Percentiles rank a stretch among this genome's conserved stretches.
phyloP scores from a whole-genome alignment of 1,139 yeast genomes.

The Geotrichum citri-aurantii region DNA sequence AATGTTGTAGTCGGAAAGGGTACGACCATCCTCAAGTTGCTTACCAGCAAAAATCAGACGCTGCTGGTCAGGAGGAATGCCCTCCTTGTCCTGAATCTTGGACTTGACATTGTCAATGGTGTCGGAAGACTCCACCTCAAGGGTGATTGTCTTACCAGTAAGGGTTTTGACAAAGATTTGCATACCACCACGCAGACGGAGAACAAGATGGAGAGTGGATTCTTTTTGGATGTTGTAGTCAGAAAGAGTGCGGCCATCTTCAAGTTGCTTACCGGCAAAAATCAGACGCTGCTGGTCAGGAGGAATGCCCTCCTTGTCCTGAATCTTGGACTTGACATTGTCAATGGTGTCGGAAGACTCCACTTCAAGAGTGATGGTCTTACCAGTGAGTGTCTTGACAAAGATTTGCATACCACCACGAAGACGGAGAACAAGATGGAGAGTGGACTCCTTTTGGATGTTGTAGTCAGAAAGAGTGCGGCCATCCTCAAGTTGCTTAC shows the following conservation, averaged over 20 bases:
- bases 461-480: slow-evolving; percentile 84
- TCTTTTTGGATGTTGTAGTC: slow-evolving; percentile 88
- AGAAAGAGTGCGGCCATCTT: slow-evolving; percentile 78
- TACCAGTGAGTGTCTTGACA: slow-evolving; percentile 83
- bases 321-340: slow-evolving; percentile 80
- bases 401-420: slow-evolving; percentile 85
- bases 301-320: slow-evolving; percentile 85
- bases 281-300: slow-evolving; percentile 85
- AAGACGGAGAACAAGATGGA: slow-evolving; percentile 78
- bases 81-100: slow-evolving; percentile 82
- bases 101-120: slow-evolving; percentile 80
- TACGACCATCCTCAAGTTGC: slow-evolving; percentile 81
- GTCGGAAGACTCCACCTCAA: slow-evolving; percentile 85
- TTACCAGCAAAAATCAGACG: slow-evolving; percentile 82
- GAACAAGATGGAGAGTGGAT: slow-evolving; percentile 74
- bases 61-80: slow-evolving; percentile 84
- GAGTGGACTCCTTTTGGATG: slow-evolving; percentile 77
- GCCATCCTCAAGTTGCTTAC: slow-evolving; percentile 83
- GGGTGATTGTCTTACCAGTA: slow-evolving; percentile 75
- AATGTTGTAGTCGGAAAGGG: slow-evolving; percentile 95
- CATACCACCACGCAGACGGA: slow-evolving; percentile 43
- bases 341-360: slow-evolving; percentile 84
- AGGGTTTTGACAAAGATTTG: slow-evolving; percentile 74
- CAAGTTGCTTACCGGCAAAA: slow-evolving; percentile 83
- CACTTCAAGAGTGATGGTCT: slow-evolving; percentile 80